Evolutionary conservation across 257 asterid genomes (phyloP).

Genomic region (Jacaranda mimosifolia): DNA sequence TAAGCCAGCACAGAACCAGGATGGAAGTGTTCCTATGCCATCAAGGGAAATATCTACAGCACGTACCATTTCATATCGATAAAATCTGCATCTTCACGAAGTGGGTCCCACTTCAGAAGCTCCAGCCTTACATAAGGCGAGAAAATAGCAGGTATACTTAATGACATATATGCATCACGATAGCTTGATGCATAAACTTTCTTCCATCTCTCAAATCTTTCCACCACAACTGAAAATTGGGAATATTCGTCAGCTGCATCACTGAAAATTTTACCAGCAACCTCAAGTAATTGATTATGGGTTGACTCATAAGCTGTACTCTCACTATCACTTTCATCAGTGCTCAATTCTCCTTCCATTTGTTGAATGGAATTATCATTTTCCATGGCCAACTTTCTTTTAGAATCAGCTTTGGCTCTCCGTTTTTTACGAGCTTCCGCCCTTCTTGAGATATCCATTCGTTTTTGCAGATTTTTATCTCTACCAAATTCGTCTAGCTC

Average conservation of each 20-base stretch:
- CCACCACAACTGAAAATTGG: conserved; percentile 75
- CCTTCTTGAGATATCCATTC: conserved; percentile 81
- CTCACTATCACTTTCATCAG: conserved; percentile 98
- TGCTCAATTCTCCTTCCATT: conserved; percentile 96
- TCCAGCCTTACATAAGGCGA: conserved; percentile 95
- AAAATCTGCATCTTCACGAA: conserved; percentile 86
- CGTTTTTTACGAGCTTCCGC: conserved; percentile 70
- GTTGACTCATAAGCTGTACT: conserved; percentile 76
- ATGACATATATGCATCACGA: conserved; percentile 92
- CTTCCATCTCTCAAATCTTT: conserved; percentile 85
- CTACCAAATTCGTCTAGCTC: conserved; percentile 92
- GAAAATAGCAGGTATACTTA: conserved; percentile 78
- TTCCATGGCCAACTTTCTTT: conserved; percentile 64
- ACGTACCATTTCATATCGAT: conserved; percentile 87
- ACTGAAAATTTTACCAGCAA: conserved; percentile 80
- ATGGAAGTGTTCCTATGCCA: background rate
- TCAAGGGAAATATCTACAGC: conserved; percentile 1
- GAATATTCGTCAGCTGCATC: conserved; percentile 92
- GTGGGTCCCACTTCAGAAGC: conserved; percentile 99
- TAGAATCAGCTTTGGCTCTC: conserved; percentile 74
- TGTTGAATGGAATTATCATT: conserved; percentile 56
- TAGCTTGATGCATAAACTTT: conserved; percentile 79
- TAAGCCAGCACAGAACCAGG: conserved; percentile 6
- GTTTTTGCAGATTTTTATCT: conserved; percentile 78
- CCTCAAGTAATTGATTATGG: conserved; percentile 76